Evolutionary conservation across 352 stramenopile genomes (phyloP).

Genomic region (Globisporangium abappressorium): DNA sequence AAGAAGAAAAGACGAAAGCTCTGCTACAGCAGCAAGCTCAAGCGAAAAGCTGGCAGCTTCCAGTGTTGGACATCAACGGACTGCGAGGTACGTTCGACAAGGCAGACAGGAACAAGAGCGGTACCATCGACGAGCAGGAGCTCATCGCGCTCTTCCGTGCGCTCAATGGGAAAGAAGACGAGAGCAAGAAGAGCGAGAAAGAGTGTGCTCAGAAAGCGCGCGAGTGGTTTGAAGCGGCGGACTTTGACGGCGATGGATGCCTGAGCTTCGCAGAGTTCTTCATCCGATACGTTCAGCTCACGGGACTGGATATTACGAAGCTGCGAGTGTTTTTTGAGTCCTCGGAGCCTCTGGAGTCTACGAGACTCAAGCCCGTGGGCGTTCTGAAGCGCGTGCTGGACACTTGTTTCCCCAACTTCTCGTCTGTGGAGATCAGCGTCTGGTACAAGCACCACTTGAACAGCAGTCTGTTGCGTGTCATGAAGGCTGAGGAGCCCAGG

Average conservation of each 20-base stretch:
- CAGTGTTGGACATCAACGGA: slow-evolving; percentile 34
- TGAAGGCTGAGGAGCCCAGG: background rate
- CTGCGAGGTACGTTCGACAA: slow-evolving; percentile 46
- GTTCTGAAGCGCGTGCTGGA: slow-evolving; percentile 28
- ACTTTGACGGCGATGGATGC: slow-evolving; percentile 27
- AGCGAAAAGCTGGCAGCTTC: slow-evolving; percentile 20
- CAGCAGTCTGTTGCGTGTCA: slow-evolving; percentile 9
- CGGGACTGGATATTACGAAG: slow-evolving; percentile 28
- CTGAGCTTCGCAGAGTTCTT: slow-evolving; percentile 70
- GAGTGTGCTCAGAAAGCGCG: slow-evolving; percentile 14
- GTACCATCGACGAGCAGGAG: slow-evolving; percentile 35
- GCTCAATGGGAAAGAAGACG: slow-evolving; percentile 26
- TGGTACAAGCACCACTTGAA: slow-evolving; percentile 34
- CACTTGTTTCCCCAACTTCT: slow-evolving; percentile 29
- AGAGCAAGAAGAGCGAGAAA: background rate
- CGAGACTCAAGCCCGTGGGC: slow-evolving; percentile 27
- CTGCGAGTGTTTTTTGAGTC: slow-evolving; percentile 40
- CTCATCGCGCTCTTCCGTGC: slow-evolving; percentile 30
- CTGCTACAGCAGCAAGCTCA: background rate
- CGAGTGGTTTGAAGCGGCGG: slow-evolving; percentile 38
- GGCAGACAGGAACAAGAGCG: slow-evolving; percentile 33
- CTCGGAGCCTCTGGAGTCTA: slow-evolving; percentile 32
- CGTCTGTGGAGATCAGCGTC: slow-evolving; percentile 23
- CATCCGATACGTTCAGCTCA: slow-evolving; percentile 52
- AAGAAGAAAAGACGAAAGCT: background rate